phyloP scores from a whole-genome alignment of 129 eudicot genomes.

The Cynara cardunculus region DNA sequence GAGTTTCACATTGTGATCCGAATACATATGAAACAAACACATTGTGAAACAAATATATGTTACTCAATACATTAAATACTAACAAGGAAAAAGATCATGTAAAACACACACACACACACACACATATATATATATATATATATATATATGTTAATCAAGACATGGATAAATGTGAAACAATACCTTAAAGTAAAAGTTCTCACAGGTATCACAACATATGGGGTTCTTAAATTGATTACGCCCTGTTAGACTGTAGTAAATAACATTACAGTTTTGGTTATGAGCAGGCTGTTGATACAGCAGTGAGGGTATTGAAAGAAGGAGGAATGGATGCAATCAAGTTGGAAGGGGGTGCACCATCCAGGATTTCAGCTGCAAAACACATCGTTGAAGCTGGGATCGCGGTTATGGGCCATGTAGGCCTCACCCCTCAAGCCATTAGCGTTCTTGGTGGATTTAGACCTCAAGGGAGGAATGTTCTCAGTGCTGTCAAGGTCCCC shows the following conservation, averaged over 20 bases:
- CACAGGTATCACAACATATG: not conserved
- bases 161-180: too few relatives aligned
- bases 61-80: too few relatives aligned
- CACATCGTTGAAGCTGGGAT: conserved; percentile 94
- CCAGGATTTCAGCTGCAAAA: conserved; percentile 92
- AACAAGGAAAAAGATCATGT: too few relatives aligned
- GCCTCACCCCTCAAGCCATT: conserved; percentile 95
- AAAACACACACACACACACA: too few relatives aligned
- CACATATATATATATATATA: too few relatives aligned
- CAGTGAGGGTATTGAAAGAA: conserved; percentile 86
- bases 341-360: conserved; percentile 92
- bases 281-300: conserved; percentile 93
- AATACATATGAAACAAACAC: not conserved
- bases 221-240: not conserved
- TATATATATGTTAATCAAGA: too few relatives aligned
- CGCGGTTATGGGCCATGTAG: conserved; percentile 97
- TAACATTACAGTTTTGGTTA: conserved; percentile 43
- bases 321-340: conserved; percentile 99
- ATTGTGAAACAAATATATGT: not conserved
- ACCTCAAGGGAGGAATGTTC: conserved; percentile 87
- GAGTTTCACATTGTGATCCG: not conserved
- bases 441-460: conserved; percentile 99
- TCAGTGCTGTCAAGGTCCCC: conserved; percentile 83
- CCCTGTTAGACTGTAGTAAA: conserved; percentile 9
- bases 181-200: too few relatives aligned